Percentiles rank a stretch among this genome's conserved stretches.
Conservation (phyloP, 2,329 filamentous ascomycete genomes). For the Colletotrichum sp. region DNA sequence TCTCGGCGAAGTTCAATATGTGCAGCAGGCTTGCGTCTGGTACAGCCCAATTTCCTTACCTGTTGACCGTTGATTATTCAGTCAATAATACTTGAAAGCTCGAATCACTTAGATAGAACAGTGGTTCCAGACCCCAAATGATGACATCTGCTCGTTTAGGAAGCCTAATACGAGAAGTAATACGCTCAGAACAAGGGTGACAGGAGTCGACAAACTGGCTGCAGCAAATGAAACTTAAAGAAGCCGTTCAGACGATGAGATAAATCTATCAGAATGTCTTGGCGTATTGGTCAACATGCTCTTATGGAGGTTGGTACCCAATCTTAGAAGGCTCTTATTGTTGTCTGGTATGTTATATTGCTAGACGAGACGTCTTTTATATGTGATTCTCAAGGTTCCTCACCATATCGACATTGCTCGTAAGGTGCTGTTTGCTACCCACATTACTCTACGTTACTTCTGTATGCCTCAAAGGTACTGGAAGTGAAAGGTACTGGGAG, state of each 20-base stretch:
- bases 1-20: not conserved
- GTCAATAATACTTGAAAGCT: not conserved
- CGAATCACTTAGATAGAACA: too few species aligned
- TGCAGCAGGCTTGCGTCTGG: not conserved
- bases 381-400: not conserved
- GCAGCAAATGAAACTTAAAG: too few species aligned
- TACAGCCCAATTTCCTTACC: not conserved
- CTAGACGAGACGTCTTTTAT: not conserved
- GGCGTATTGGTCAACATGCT: not conserved
- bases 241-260: too few species aligned
- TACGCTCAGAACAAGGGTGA: not conserved
- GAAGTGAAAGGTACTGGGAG: too few species aligned
- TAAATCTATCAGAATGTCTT: not conserved
- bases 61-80: not conserved
- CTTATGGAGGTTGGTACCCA: rapidly evolving
- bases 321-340: rapidly evolving
- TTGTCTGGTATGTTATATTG: not conserved
- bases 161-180: not conserved
- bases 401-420: not conserved
- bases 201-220: not conserved
- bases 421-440: not conserved
- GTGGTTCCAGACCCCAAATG: not conserved
- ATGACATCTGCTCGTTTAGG: not conserved
- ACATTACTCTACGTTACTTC: too few species aligned
- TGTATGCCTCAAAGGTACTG: too few species aligned